Evolutionary conservation across 495 filamentous ascomycete species (phyloP).

Genomic region (Chaetomium fimeti): DNA sequence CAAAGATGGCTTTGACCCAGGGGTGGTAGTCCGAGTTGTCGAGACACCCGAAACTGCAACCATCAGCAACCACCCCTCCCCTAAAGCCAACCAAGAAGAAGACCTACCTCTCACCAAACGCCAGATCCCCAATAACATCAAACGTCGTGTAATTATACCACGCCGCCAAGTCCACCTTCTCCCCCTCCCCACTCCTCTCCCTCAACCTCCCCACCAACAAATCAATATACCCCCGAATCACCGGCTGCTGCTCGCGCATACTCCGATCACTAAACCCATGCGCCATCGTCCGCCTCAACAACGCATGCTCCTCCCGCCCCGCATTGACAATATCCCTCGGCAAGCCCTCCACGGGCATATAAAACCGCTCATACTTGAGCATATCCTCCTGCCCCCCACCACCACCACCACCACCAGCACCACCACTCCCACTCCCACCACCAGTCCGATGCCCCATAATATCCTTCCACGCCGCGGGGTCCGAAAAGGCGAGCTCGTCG

Average conservation of each 20-base stretch:
- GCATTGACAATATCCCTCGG: conserved; percentile 38
- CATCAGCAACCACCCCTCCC: background rate
- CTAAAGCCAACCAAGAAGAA: background rate
- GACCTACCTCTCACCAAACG: conserved; percentile 51
- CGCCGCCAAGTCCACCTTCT: conserved; percentile 44
- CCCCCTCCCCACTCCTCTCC: conserved; percentile 38
- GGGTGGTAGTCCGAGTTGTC: conserved; percentile 49
- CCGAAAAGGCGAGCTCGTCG: conserved; percentile 51
- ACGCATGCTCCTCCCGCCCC: conserved; percentile 42
- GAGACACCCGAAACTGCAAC: conserved; percentile 52
- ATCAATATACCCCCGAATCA: conserved; percentile 49
- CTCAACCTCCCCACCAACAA: conserved; percentile 47
- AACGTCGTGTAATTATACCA: conserved; percentile 64
- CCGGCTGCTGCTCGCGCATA: conserved; percentile 48
- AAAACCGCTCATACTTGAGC: conserved; percentile 38
- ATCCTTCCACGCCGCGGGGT: conserved; percentile 55
- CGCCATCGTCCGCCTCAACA: conserved; percentile 48
- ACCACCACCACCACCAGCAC: background rate
- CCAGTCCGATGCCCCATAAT: conserved; percentile 49
- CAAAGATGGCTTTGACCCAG: conserved; percentile 55
- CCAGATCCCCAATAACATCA: conserved; percentile 61
- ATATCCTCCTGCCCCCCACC: conserved; percentile 25
- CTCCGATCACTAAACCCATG: conserved; percentile 56
- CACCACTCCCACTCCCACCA: background rate
- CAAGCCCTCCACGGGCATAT: conserved; percentile 31